phyloP scores from a whole-genome alignment of 768 basidiomycete genomes.

The Leucosporidium yakuticum region DNA sequence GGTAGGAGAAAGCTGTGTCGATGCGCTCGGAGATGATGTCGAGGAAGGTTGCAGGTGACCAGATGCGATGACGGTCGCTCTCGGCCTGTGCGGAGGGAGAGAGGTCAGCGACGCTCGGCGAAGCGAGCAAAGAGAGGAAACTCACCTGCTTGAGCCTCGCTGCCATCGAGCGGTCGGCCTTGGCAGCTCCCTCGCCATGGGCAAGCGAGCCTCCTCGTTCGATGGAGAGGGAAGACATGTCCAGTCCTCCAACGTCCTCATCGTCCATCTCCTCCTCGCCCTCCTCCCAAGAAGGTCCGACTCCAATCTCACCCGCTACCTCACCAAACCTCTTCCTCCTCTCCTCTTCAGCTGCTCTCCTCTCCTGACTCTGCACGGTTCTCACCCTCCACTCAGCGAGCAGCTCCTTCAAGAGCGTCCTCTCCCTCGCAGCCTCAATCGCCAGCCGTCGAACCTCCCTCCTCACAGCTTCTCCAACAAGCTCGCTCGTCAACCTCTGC shows the following conservation, averaged over 20 bases:
- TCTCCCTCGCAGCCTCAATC: not conserved
- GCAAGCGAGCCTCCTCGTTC: not conserved
- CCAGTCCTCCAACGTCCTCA: not conserved
- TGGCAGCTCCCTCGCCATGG: conserved; percentile 1
- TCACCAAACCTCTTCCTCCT: conserved; percentile 12
- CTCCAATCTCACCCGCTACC: conserved; percentile 12
- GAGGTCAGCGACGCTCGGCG: conserved; percentile 29
- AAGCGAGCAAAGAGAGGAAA: conserved; percentile 41
- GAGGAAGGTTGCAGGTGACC: conserved; percentile 69
- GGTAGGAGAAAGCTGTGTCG: not conserved
- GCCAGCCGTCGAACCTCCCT: not conserved
- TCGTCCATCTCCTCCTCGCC: conserved; percentile 19
- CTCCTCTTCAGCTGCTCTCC: conserved; percentile 2
- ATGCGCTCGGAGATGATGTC: conserved; percentile 48
- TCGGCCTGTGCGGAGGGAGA: conserved; percentile 54
- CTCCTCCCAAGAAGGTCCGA: conserved; percentile 10
- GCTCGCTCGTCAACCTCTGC: too few relatives aligned
- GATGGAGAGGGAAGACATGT: not conserved
- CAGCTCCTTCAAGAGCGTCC: not conserved
- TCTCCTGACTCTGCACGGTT: not conserved
- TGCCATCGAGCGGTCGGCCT: conserved; percentile 59
- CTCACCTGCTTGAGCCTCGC: conserved; percentile 4
- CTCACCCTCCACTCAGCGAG: conserved; percentile 8
- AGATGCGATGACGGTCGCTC: conserved; percentile 63
- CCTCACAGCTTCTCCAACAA: too few relatives aligned